Base-by-base conservation (phyloP, 2,329 filamentous ascomycete genomes). In the Amphichorda felina region DNA sequence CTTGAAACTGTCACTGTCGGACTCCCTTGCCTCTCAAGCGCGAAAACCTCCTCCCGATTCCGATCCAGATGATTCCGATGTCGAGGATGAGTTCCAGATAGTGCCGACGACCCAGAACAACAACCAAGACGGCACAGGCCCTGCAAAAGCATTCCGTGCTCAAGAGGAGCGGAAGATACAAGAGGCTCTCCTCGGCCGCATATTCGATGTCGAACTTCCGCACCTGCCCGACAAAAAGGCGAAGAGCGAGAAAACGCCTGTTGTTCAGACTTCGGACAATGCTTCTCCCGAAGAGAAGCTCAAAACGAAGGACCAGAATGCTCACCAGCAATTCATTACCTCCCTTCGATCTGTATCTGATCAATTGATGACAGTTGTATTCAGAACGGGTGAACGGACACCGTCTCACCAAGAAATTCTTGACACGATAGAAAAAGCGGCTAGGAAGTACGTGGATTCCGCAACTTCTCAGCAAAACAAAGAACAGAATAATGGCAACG, bases 1-100 rank as follows among this genome's bases (percentile, higher is more conserved):
- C 31, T 53, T 80, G 18, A 63, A 68, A 34, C 51, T 80, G 11
- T 79, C 75, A 4, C 66, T 80, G 39, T 79, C 75, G 0, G 60
- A 70, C 24, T 41, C 44, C 3, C 53, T 78, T 13, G 72, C 71
- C 2, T 40, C 49, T 18, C 52, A 54, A 28, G 51, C 68, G 8
- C 51, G 60, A 21, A 56, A 51, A 33, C 53, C 56, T 2, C 44
- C 51, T 8, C 47, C 50, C 10, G 58, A 61, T 31, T 57, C 55
- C 10, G 62, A 67, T 17, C 49, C 55, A 5, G 64, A 70, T 15
- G 66, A 68, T 34, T 64, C 71, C 5, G 68, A 77, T 40, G 53
- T 61, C 19, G 68, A 76, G 26, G 68, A 74, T 38, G 71, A 75
- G 11, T 69, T 72, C 38, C 61, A 69, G 36, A 59, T 64, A 8